Base-by-base conservation (phyloP, 1,284 basidiomycete species). In the Melampsora larici-populina region DNA sequence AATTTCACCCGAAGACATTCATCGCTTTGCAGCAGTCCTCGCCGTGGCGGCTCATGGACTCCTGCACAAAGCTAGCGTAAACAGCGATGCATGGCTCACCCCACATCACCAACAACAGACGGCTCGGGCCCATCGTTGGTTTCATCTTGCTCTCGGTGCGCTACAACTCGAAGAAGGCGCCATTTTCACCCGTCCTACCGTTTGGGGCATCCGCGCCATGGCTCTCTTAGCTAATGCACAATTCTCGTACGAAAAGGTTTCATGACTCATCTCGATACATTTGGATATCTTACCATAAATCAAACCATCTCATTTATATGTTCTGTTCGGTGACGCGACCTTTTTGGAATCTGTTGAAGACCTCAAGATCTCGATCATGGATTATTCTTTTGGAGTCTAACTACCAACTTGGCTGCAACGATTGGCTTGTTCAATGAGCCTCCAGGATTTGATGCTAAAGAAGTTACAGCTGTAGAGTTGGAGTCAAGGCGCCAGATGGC, bases 291-390 rank as follows among this genome's bases (percentile, higher is more conserved):
- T 43, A 43, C 36, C 36, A 36, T 36, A 36, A 9, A 36, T 43
- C 40, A 43, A 43, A 43, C 5, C 40, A 43, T 43, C 9, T 13
- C 40, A 43, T 43, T 43, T 13, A n/a, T 26, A 1, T 73, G 11
- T 29, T 49, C 43, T 6, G 21, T 55, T 43, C 11, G 40, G 11
- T 13, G 40, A 43, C 40, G 40, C 40, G 13, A 43, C 40, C 11
- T 55, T 74, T 26, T 60, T 26, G 26, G 46, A 26, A 26, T 29
- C 58, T 15, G 36, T 51, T 33, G 0, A 48, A 77, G 74, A 69
- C 66, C 74, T 46, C 66, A 77, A 70, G 46, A 77, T 63, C 15
- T 77, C 8, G 74, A 77, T 36, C 66, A 77, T 63, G 74, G 74
- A 31, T 69, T 77, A 13, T 69, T 77, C 58, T 77, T 77, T 64